Conservation (phyloP, 2,329 filamentous ascomycete species). For the Penicillium nordicum region DNA sequence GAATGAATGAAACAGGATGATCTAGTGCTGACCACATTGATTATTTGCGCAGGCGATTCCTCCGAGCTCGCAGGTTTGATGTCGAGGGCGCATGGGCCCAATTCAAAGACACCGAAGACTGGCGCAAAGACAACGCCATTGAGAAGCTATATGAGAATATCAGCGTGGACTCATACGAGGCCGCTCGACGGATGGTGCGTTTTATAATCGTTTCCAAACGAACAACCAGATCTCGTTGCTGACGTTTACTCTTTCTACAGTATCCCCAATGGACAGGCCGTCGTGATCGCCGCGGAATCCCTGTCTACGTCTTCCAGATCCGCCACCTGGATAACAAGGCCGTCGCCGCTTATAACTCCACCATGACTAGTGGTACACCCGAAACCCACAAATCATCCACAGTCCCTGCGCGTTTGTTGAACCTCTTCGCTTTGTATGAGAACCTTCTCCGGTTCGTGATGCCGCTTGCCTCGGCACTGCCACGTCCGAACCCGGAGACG, state of each 20-base stretch:
- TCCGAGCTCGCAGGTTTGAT: constrained; percentile 79
- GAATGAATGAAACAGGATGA: not conserved
- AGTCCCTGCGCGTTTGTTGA: constrained; percentile 69
- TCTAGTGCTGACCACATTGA: not conserved
- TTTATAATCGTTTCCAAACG: not conserved
- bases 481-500: constrained; percentile 70
- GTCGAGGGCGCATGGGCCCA: constrained; percentile 74
- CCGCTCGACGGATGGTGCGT: constrained; percentile 66
- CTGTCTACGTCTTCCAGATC: constrained; percentile 88
- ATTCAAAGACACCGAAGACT: constrained; percentile 84
- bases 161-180: constrained; percentile 78
- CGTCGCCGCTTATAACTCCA: constrained; percentile 68
- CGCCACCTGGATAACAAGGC: constrained; percentile 77
- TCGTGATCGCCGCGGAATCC: constrained; percentile 84
- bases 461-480: constrained; percentile 76
- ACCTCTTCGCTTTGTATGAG: constrained; percentile 90
- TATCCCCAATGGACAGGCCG: constrained; percentile 95
- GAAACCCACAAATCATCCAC: constrained; percentile 57
- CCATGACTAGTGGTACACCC: constrained; percentile 44
- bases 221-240: not conserved
- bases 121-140: constrained; percentile 76
- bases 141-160: constrained; percentile 81
- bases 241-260: constrained; percentile 43
- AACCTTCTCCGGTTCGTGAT: constrained; percentile 84
- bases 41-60: constrained; percentile 61